Base-by-base conservation (phyloP, 2,329 filamentous ascomycete genomes). In the Botrytis byssoidea region DNA sequence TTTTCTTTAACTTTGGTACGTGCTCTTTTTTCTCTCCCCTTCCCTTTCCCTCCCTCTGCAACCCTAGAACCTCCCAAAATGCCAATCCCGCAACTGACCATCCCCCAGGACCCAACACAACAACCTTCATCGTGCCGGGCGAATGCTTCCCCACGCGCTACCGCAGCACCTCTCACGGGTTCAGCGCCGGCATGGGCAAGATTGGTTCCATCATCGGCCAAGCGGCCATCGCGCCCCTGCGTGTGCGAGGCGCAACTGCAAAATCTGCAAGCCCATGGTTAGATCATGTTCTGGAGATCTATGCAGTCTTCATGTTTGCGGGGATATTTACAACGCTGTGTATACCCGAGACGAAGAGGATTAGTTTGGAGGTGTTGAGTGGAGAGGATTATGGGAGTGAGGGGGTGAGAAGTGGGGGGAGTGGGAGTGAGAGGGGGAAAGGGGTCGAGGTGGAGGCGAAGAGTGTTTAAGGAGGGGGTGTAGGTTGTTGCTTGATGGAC, bases 271-370 rank as follows among this genome's bases (percentile, higher is more conserved):
- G 46, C 25, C 73, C 73, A 7, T 92, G 91, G 87, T 85, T 95
- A 71, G 87, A 92, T 81, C 89, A 92, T 74, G 88, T 95, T 63
- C 89, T 95, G 83, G 86, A 93, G 81, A 91, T 95, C 64, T 94
- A 93, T 81, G 91, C 92, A 0, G 85, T 93, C 14, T 94, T 95
- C 84, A 95, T 95, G 93, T 85, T 95, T 6, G 86, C 87, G 61
- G 93, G 93, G 65, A 86, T 89, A 71, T 83, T 93, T 67, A 89
- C 89, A 1, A 90, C 90, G 1, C 83, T 95, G 4, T 83, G 95
- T 46, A 91, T 95, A 42, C 92, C 92, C 0, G 93, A 94, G 83
- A 94, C 91, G 0, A 94, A 92, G 84, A 86, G 91, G 1, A 87
- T 90, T 82, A 93, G 92, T 0, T 84, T 96, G 61, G 93, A 94